Conservation (phyloP, 116 monocot genomes). For the Iris pallida region DNA sequence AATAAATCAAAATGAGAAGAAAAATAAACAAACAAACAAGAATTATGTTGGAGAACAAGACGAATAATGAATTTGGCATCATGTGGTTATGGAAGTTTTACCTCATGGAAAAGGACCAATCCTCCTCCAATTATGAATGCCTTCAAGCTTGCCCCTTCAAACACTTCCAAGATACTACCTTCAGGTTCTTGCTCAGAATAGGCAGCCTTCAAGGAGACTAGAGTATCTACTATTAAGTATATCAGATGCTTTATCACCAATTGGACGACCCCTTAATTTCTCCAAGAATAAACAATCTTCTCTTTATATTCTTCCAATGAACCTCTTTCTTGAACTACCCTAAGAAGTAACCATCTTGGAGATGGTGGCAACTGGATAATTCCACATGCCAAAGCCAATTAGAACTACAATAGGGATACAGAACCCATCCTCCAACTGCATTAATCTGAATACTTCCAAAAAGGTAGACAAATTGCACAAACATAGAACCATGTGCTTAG, state of each 20-base stretch:
- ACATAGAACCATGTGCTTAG: slow-evolving; percentile 3
- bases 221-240: slow-evolving; percentile 69
- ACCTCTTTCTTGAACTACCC: slow-evolving; percentile 79
- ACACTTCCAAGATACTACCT: slow-evolving; percentile 68
- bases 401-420: slow-evolving; percentile 72
- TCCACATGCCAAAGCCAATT: slow-evolving; percentile 75
- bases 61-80: background rate
- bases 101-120: slow-evolving; percentile 97
- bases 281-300: slow-evolving; percentile 46
- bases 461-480: slow-evolving; percentile 76
- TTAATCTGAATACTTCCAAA: slow-evolving; percentile 78
- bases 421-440: slow-evolving; percentile 81
- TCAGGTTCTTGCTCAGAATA: slow-evolving; percentile 57
- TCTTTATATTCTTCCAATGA: slow-evolving; percentile 52
- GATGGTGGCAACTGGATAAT: slow-evolving; percentile 60
- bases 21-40: background rate
- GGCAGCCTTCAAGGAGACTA: slow-evolving; percentile 58
- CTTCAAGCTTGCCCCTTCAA: slow-evolving; percentile 93
- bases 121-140: slow-evolving; percentile 94
- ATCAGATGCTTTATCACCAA: slow-evolving; percentile 53
- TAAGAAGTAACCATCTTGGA: slow-evolving; percentile 89
- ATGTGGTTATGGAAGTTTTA: background rate
- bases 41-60: background rate
- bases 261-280: slow-evolving; percentile 56
- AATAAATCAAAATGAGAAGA: background rate